Base-by-base conservation (phyloP, 2,329 filamentous ascomycete species). In the Botrytis deweyae region DNA sequence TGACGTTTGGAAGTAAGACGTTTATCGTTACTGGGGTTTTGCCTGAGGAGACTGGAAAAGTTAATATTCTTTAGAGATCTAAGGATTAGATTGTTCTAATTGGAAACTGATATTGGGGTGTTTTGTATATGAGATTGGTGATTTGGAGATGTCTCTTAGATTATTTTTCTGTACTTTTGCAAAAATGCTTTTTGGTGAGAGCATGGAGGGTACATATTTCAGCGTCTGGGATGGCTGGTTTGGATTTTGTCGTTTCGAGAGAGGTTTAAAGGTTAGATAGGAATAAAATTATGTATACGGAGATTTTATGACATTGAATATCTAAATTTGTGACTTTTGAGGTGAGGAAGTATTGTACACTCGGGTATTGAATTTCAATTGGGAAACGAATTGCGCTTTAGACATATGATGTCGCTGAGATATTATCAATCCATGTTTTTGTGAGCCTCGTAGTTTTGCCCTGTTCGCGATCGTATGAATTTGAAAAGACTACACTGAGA, bases 401-500 rank as follows among this genome's bases (percentile, higher is more conserved):
- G 5, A n/a, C 2, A n/a, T 55, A 4, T 29, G 5, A 18, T 22
- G 6, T 44, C 2, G 7, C 1, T 44, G 16, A 33, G 25, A 40
- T 40, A 62, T 63, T 1, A 16, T 12, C 14, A n/a, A 18, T 20
- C 3, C 25, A n/a, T 7, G 6, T 20, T 42, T 42, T 42, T 42
- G 1, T 16, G 12, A 42, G 4, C 12, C 40, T 42, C 12, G 40
- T 42, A 16, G 40, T 42, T 42, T 16, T 42, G 40, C 1, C 40
- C 40, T 16, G 10, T n/a, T n/a, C 5, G 16, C 16, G 1, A 16
- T n/a, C 1, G 9, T 9, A 16, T 55, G 1, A n/a, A n/a, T 14
- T 55, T 55, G 12, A 3, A 55, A 0, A 14, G 5, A n/a, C n/a
- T 52, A 10, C 25, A 14, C 4, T 52, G 8, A 52, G 4, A 52